Conservation (phyloP, 2,329 filamentous ascomycete species). For the Neonectria neomacrospora region DNA sequence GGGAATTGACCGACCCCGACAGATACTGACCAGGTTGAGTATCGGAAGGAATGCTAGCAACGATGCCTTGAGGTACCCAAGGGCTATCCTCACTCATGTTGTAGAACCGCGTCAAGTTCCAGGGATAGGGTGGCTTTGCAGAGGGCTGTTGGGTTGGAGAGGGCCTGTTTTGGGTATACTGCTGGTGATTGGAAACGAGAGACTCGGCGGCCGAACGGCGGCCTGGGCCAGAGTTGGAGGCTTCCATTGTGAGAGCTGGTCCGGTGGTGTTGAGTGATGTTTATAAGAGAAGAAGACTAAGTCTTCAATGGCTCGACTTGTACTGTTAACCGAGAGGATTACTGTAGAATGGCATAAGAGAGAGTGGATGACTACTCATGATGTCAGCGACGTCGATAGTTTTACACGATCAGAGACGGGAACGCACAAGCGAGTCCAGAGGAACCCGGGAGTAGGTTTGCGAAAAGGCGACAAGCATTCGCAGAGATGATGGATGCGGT, state of each 20-base stretch:
- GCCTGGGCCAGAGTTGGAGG: slow-evolving; percentile 10
- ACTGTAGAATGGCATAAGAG: slow-evolving; percentile 1
- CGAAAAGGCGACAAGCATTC: neutral
- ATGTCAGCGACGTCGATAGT: slow-evolving; percentile 10
- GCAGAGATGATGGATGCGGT: neutral
- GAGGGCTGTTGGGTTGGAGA: slow-evolving; percentile 5
- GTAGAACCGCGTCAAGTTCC: slow-evolving; percentile 50
- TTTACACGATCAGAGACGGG: neutral
- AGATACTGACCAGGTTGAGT: slow-evolving; percentile 44
- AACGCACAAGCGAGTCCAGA: slow-evolving; percentile 9
- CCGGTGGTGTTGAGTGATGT: neutral
- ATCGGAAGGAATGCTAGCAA: slow-evolving; percentile 36
- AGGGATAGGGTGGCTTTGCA: slow-evolving; percentile 37
- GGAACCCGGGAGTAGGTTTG: neutral
- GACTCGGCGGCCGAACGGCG: slow-evolving; percentile 12
- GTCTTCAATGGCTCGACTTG: slow-evolving; percentile 15
- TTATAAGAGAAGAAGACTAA: neutral
- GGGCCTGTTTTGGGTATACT: slow-evolving; percentile 8
- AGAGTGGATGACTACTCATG: slow-evolving; percentile 1
- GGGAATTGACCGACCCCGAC: slow-evolving; percentile 28
- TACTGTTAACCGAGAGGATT: slow-evolving; percentile 18
- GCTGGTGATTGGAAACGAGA: slow-evolving; percentile 10
- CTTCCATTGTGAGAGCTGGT: slow-evolving; percentile 11
- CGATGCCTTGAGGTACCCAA: slow-evolving; percentile 54
- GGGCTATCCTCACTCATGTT: slow-evolving; percentile 52